Conservation (phyloP, 495 filamentous ascomycete genomes). For the Extremus antarcticus region DNA sequence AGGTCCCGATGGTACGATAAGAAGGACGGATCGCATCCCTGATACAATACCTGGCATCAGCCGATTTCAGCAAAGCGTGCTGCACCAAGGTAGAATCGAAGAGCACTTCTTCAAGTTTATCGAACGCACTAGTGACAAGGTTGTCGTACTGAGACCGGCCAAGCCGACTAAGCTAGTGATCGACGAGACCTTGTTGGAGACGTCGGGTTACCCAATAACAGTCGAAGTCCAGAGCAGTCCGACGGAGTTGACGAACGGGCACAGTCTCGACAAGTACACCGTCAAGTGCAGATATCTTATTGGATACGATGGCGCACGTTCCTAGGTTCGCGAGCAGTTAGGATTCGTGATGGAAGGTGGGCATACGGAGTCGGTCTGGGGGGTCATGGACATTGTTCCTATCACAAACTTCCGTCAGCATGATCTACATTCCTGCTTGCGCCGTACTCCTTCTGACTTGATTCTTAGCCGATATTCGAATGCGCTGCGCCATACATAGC, state of each 20-base stretch:
- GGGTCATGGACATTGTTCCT: conserved; percentile 1
- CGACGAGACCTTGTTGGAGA: not conserved
- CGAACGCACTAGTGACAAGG: not conserved
- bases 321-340: not conserved
- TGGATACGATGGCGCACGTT: not conserved
- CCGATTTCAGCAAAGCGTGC: not conserved
- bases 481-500: not conserved
- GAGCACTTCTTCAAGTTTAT: not conserved
- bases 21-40: not conserved
- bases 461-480: not conserved
- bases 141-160: not conserved
- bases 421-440: too few species aligned
- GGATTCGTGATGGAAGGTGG: not conserved
- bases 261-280: too few species aligned
- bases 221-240: too few species aligned
- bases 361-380: conserved; percentile 1
- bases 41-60: not conserved
- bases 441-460: not conserved
- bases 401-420: not conserved
- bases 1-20: not conserved
- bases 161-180: not conserved
- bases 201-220: not conserved
- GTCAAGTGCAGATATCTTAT: not conserved
- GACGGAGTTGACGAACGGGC: too few species aligned
- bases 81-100: not conserved